Evolutionary conservation across 176 grass and related monocot species (phyloP), one percentile per base, ranked within the genome.

Genomic region (Oryza nivara): DNA sequence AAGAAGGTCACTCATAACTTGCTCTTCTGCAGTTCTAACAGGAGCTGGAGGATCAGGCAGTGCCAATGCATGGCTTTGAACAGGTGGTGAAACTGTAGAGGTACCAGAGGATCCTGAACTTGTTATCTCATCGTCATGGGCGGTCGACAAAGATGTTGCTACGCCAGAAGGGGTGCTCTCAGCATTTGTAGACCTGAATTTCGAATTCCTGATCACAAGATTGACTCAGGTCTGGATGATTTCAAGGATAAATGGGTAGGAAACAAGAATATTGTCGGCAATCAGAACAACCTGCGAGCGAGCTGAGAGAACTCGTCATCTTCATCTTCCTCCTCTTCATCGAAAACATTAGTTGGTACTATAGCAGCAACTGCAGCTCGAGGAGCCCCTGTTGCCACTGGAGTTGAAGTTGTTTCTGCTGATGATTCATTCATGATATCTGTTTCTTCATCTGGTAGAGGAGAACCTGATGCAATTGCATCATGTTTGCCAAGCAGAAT

Each of bases 251-350:
- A 77, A 23, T 17, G 44, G 41, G 66, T 61, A 71, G 35, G 44
- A 71, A 80, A 74, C 58, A 45, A 23, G 19, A 67, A 17, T 43
- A 78, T 67, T 17, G 51, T 45, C 14, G 61, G 34, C 4, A 13
- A 0, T 32, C 7, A 32, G 11, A 75, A 23, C 9, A 4, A 94
- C 94, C 94, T 97, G 64, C 92, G 92, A 87, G 94, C 94, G 40
- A 97, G 30, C 72, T 90, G 80, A 35, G 90, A 84, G 49, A 97
- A 97, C 78, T 97, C 94, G 26, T 97, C 92, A 28, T 97, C 85
- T 12, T 89, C 87, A 15, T 92, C 89, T 68, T 91, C 89, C 48
- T 83, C 84, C 6, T 84, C 89, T 65, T 97, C 92, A n/a, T 72
- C 67, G 12, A 78, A 71, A 16, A 77, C 41, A 65, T 54, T 81